A percentile compares a stretch with the other conserved stretches of the same genome.
These are phyloP conservation scores for Mycena venus DNA, from an alignment of 768 basidiomycete genomes.

Conservation along the genomic window DNA sequence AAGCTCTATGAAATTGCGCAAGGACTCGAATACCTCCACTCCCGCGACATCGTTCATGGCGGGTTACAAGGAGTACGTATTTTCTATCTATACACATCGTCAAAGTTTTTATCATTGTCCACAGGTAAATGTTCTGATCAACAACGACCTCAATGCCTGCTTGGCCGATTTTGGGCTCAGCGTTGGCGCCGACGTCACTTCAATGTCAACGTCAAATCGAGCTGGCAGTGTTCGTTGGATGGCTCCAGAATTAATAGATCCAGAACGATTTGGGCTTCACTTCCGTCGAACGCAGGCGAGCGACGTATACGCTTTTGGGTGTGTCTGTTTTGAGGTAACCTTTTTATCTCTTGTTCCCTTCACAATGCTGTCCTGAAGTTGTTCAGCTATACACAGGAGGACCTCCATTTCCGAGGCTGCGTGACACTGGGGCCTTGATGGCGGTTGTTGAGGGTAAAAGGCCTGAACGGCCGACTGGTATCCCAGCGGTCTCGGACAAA, in stretches of 20 bases:
- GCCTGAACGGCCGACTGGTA: not conserved
- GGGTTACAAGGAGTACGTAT: slow-evolving; percentile 35
- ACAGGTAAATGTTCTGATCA: slow-evolving; percentile 47
- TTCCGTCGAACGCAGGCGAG: slow-evolving; percentile 42
- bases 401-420: slow-evolving; percentile 10
- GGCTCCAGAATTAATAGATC: slow-evolving; percentile 50
- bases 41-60: slow-evolving; percentile 34
- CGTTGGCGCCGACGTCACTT: slow-evolving; percentile 44
- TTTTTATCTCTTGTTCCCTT: not conserved
- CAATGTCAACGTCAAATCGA: slow-evolving; percentile 39
- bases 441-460: slow-evolving; percentile 11
- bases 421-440: not conserved
- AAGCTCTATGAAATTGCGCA: slow-evolving; percentile 36
- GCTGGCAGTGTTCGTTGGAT: slow-evolving; percentile 49
- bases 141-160: slow-evolving; percentile 44
- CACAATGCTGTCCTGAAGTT: not conserved
- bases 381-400: slow-evolving; percentile 18
- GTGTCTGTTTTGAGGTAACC: slow-evolving; percentile 47
- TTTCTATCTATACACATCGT: not conserved
- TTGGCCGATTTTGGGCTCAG: slow-evolving; percentile 52
- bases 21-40: slow-evolving; percentile 41
- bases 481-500: not conserved
- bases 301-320: slow-evolving; percentile 50
- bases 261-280: slow-evolving; percentile 41
- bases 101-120: not conserved